These are phyloP conservation scores for Vigna reflexopilosa DNA, from an alignment of 306 rosid species.

Conservation along the genomic window DNA sequence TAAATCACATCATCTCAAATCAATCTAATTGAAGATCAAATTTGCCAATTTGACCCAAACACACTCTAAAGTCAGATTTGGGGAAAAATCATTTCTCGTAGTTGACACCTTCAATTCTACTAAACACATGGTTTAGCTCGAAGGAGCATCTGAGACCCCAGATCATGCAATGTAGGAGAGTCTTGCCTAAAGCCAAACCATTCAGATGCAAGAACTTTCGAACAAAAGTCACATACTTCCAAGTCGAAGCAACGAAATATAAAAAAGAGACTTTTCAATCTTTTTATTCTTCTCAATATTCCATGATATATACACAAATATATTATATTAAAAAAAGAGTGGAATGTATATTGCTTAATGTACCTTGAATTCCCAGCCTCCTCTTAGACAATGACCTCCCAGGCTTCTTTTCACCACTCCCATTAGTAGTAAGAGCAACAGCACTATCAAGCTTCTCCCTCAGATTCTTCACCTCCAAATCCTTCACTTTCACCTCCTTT, in stretches of 20 bases:
- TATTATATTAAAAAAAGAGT: not conserved
- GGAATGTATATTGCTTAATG: not conserved
- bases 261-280: slow-evolving; percentile 20
- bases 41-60: not conserved
- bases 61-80: not conserved
- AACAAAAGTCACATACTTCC: not conserved
- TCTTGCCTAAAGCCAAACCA: no score
- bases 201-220: no score
- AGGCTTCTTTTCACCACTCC: slow-evolving; percentile 66
- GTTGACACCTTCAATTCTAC: no score
- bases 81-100: no score
- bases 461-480: slow-evolving; percentile 75
- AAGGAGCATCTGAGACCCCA: no score
- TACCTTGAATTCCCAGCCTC: slow-evolving; percentile 82
- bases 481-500: slow-evolving; percentile 80
- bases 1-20: not conserved
- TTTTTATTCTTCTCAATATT: slow-evolving; percentile 28
- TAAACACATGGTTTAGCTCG: no score
- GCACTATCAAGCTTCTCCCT: slow-evolving; percentile 80
- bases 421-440: slow-evolving; percentile 47
- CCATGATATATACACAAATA: not conserved
- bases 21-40: no score
- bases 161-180: no score
- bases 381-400: slow-evolving; percentile 68
- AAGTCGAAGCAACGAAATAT: slow-evolving; percentile 7